Evolutionary conservation across 2,329 filamentous ascomycete genomes (phyloP).

Genomic region (Paecilomyces niveus): DNA sequence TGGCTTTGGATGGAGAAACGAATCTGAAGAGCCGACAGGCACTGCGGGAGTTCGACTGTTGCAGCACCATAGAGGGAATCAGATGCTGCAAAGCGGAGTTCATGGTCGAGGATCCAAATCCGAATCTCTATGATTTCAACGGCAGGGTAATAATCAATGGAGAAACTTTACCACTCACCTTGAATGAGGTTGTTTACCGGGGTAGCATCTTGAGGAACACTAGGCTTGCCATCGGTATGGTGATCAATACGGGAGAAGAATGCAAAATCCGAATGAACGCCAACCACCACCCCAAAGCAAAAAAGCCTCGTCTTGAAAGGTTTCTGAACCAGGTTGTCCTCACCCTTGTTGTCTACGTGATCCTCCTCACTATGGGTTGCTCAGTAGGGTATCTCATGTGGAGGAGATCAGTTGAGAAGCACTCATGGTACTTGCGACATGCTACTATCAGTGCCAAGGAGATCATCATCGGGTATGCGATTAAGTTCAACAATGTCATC

Average conservation of each 20-base stretch:
- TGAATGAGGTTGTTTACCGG: conserved; percentile 68
- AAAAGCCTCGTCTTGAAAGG: conserved; percentile 69
- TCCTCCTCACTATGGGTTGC: conserved; percentile 17
- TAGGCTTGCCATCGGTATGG: conserved; percentile 59
- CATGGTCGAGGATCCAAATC: conserved; percentile 51
- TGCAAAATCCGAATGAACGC: conserved; percentile 93
- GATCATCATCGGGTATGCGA: conserved; percentile 72
- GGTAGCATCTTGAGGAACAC: conserved; percentile 72
- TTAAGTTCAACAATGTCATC: conserved; percentile 86
- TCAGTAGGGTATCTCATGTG: conserved; percentile 62
- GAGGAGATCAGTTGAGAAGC: conserved; percentile 50
- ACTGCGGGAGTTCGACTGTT: conserved; percentile 44
- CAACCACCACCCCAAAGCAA: conserved; percentile 71
- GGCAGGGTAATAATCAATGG: conserved; percentile 43
- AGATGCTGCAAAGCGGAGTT: conserved; percentile 27
- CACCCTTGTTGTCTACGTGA: conserved; percentile 67
- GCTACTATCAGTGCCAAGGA: conserved; percentile 58
- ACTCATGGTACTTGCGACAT: conserved; percentile 61
- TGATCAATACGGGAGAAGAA: conserved; percentile 79
- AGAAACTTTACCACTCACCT: conserved; percentile 56
- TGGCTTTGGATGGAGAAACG: conserved; percentile 49
- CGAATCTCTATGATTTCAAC: conserved; percentile 52
- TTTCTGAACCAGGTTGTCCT: conserved; percentile 73
- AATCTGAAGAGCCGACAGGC: conserved; percentile 51
- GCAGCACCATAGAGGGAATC: conserved; percentile 21